Evolutionary conservation across 495 filamentous ascomycete genomes (phyloP).

Genomic region (Baudoinia panamericana): DNA sequence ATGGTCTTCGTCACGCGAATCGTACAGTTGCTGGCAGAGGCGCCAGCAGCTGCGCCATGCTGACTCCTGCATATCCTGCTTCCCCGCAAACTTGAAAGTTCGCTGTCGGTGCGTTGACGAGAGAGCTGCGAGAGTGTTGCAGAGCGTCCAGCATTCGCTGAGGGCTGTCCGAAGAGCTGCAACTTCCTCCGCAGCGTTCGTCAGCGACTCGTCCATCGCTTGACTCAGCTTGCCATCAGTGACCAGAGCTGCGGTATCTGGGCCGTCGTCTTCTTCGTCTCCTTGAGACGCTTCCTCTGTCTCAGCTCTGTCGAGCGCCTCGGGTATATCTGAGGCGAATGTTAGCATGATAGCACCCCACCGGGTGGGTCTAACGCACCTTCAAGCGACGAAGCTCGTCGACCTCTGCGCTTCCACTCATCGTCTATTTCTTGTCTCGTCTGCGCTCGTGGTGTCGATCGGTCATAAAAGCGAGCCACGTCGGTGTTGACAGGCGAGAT

Average conservation of each 20-base stretch:
- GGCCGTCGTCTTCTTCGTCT: slow-evolving; percentile 11
- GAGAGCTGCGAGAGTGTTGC: slow-evolving; percentile 75
- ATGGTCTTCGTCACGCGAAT: slow-evolving; percentile 58
- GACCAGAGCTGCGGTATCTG: slow-evolving; percentile 13
- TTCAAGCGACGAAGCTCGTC: slow-evolving; percentile 48
- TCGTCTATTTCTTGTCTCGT: slow-evolving; percentile 59
- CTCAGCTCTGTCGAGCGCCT: slow-evolving; percentile 21
- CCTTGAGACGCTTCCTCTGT: slow-evolving; percentile 11
- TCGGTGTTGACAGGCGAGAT: slow-evolving; percentile 39
- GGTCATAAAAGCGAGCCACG: slow-evolving; percentile 50
- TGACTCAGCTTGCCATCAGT: slow-evolving; percentile 22
- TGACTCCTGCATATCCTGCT: slow-evolving; percentile 61
- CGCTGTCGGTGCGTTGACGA: slow-evolving; percentile 73
- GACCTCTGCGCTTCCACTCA: slow-evolving; percentile 33
- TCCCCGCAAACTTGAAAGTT: slow-evolving; percentile 55
- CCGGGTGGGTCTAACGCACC: slow-evolving; percentile 39
- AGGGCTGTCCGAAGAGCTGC: slow-evolving; percentile 61
- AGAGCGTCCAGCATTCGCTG: slow-evolving; percentile 85
- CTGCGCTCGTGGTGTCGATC: slow-evolving; percentile 69
- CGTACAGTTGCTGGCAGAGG: slow-evolving; percentile 76
- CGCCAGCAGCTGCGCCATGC: slow-evolving; percentile 91
- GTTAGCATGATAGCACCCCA: slow-evolving; percentile 1
- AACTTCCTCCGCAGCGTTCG: slow-evolving; percentile 50
- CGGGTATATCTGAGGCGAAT: slow-evolving; percentile 25
- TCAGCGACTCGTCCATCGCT: slow-evolving; percentile 25